Evolutionary conservation across 2,329 filamentous ascomycete genomes (phyloP).

Genomic region (Westerdykella ornata): DNA sequence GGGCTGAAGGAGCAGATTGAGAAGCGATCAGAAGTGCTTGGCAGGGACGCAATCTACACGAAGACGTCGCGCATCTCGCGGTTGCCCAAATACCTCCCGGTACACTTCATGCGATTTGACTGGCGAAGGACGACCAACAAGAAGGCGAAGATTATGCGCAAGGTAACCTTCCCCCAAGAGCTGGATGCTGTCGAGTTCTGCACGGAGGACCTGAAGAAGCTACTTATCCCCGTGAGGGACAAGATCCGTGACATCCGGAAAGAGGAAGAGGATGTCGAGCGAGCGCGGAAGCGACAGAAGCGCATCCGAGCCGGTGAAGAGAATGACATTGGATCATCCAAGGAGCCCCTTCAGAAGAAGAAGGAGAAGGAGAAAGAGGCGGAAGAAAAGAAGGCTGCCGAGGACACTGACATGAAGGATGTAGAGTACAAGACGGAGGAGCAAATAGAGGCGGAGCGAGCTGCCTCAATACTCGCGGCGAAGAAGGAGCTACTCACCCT

Average conservation of each 20-base stretch:
- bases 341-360: constrained; percentile 46
- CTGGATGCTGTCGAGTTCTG: constrained; percentile 93
- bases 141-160: constrained; percentile 99
- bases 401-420: constrained; percentile 63
- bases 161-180: constrained; percentile 92
- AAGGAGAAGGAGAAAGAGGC: constrained; percentile 42
- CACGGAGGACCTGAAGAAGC: constrained; percentile 76
- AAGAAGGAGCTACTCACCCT: constrained; percentile 83
- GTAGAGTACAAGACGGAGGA: constrained; percentile 87
- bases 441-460: constrained; percentile 80
- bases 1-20: constrained; percentile 83
- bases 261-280: constrained; percentile 88
- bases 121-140: constrained; percentile 95
- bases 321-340: constrained; percentile 41
- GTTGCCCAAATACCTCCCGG: constrained; percentile 87
- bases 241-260: constrained; percentile 93
- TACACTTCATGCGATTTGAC: constrained; percentile 97
- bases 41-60: constrained; percentile 74
- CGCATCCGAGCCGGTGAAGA: constrained; percentile 52
- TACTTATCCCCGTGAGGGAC: constrained; percentile 86
- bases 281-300: constrained; percentile 88
- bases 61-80: constrained; percentile 86
- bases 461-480: constrained; percentile 64
- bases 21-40: constrained; percentile 74
- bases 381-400: constrained; percentile 47